A percentile compares a stretch with the other conserved stretches of the same genome.
These are phyloP conservation scores for Dendrobium huoshanense DNA, from an alignment of 106 monocot genomes.

Conservation along the genomic window DNA sequence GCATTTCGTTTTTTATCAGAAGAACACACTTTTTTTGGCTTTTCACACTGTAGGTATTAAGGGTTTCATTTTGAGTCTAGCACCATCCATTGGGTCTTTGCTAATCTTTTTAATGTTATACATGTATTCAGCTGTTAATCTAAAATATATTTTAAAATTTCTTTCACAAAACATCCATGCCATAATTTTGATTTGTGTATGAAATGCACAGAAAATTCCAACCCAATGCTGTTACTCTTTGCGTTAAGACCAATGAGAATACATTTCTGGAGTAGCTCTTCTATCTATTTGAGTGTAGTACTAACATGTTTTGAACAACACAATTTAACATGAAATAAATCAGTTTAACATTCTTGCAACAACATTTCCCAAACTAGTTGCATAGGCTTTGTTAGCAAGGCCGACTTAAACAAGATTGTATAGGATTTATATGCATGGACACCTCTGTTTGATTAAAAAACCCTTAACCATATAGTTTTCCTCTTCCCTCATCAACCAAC, in stretches of 20 bases:
- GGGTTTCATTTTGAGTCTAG: background rate
- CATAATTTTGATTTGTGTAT: background rate
- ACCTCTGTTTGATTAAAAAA: background rate
- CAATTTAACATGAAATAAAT: background rate
- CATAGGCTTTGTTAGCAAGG: background rate
- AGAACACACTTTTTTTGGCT: background rate
- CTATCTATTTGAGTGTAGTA: background rate
- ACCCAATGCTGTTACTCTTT: too few relatives aligned
- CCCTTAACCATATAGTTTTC: background rate
- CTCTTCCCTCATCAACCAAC: background rate
- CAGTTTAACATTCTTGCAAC: background rate
- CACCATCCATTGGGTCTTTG: background rate
- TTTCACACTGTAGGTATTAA: background rate
- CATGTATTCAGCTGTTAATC: background rate
- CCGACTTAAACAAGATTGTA: background rate
- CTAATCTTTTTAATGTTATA: background rate
- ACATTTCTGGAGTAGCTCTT: background rate
- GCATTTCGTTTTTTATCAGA: background rate
- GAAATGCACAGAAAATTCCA: background rate
- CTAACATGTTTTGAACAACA: background rate
- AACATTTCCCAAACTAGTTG: background rate
- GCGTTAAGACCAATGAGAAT: background rate
- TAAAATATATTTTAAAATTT: background rate
- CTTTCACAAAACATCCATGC: background rate
- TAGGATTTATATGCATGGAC: background rate